Conservation (phyloP, 345 rosid genomes). For the Fremontodendron californicum region DNA sequence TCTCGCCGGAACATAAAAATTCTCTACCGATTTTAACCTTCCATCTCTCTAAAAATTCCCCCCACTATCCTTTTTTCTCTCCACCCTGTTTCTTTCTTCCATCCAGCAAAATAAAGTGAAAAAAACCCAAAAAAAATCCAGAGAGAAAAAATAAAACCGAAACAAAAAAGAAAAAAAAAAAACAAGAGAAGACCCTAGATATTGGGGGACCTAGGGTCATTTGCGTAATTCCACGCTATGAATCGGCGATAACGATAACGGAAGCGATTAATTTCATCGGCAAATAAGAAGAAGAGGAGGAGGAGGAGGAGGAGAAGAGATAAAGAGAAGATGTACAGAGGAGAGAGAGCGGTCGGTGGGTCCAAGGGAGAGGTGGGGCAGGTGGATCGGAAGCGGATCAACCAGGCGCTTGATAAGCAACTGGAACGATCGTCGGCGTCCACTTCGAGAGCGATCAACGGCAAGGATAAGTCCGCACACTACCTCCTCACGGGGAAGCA, state of each 20-base stretch:
- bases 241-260: constrained; percentile 10
- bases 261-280: background rate
- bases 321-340: constrained; percentile 38
- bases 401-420: constrained; percentile 66
- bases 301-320: constrained; percentile 4
- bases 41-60: background rate
- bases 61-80: constrained; percentile 2
- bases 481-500: constrained; percentile 52
- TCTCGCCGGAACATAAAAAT: constrained; percentile 8
- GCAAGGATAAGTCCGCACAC: constrained; percentile 51
- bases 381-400: constrained; percentile 79
- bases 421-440: constrained; percentile 81
- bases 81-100: constrained; percentile 14
- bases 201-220: constrained; percentile 7
- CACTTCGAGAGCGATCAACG: constrained; percentile 60
- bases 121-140: constrained; percentile 16
- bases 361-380: constrained; percentile 56
- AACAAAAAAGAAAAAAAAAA: background rate
- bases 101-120: background rate
- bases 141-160: background rate
- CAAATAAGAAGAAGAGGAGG: constrained; percentile 14
- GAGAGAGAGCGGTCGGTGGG: constrained; percentile 49
- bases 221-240: constrained; percentile 7
- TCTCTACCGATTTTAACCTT: constrained; percentile 6
- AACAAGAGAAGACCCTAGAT: constrained; percentile 21